Conservation (phyloP, 495 filamentous ascomycete genomes). For the Recurvomyces mirabilis region DNA sequence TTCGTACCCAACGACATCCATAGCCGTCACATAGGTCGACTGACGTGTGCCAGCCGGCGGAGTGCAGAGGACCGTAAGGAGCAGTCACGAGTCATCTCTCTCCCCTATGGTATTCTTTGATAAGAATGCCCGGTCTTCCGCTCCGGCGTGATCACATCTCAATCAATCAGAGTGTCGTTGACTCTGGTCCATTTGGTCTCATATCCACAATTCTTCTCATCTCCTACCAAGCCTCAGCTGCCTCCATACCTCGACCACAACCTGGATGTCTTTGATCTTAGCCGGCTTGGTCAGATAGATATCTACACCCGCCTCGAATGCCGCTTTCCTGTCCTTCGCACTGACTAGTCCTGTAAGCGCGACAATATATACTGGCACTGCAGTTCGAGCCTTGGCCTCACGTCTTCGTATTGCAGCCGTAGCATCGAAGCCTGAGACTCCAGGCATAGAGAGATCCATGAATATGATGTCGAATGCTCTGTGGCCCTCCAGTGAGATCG, state of each 20-base stretch:
- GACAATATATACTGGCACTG: background rate
- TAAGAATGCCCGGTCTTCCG: no score
- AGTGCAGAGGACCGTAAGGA: no score
- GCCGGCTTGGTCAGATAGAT: constrained; percentile 5
- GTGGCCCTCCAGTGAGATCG: background rate
- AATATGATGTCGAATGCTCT: background rate
- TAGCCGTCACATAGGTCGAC: no score
- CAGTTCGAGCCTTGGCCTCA: background rate
- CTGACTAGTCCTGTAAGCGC: constrained; percentile 4
- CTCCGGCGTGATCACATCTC: no score
- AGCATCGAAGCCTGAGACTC: constrained; percentile 4
- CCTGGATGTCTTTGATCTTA: background rate
- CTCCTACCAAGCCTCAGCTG: no score
- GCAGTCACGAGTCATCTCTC: no score
- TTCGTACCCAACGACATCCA: no score
- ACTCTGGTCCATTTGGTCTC: no score
- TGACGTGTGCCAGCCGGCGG: no score
- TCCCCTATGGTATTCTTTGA: no score
- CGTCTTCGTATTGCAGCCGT: constrained; percentile 1
- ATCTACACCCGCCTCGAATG: constrained; percentile 4
- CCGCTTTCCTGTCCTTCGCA: background rate
- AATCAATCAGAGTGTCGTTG: no score
- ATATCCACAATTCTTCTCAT: no score
- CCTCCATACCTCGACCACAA: background rate
- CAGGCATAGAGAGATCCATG: constrained; percentile 3